phyloP scores from a whole-genome alignment of 2,329 filamentous ascomycete species.

The Alternaria metachromatica region DNA sequence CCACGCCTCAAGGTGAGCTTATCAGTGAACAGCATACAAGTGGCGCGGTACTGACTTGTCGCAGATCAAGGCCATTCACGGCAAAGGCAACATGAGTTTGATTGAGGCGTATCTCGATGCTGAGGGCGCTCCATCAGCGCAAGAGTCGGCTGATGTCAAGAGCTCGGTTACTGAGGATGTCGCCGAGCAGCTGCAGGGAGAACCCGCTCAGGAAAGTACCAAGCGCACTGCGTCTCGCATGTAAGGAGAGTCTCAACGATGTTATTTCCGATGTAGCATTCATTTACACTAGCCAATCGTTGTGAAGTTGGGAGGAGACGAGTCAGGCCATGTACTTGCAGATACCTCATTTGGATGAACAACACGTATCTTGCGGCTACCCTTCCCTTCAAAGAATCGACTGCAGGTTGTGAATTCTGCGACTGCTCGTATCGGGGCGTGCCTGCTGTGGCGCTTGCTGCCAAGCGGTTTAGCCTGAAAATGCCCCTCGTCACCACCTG shows the following conservation, averaged over 20 bases:
- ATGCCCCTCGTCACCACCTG: neutral
- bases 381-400: neutral
- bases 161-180: neutral
- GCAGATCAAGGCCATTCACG: constrained; percentile 21
- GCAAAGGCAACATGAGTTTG: constrained; percentile 23
- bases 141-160: neutral
- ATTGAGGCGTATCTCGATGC: constrained; percentile 20
- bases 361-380: neutral
- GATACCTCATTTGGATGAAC: neutral
- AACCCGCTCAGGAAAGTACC: neutral
- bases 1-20: constrained; percentile 15
- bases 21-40: neutral
- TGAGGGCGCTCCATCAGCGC: neutral
- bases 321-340: neutral
- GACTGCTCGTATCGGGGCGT: neutral
- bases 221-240: constrained; percentile 17
- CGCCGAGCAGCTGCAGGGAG: neutral
- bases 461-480: constrained; percentile 1
- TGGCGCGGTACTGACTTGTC: neutral
- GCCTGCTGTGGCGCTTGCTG: neutral
- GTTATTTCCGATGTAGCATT: neutral
- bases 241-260: neutral
- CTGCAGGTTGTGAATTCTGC: neutral
- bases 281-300: neutral
- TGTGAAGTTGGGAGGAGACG: neutral